Base-by-base conservation (phyloP, 768 basidiomycete species). In the Tylopilus sp. region DNA sequence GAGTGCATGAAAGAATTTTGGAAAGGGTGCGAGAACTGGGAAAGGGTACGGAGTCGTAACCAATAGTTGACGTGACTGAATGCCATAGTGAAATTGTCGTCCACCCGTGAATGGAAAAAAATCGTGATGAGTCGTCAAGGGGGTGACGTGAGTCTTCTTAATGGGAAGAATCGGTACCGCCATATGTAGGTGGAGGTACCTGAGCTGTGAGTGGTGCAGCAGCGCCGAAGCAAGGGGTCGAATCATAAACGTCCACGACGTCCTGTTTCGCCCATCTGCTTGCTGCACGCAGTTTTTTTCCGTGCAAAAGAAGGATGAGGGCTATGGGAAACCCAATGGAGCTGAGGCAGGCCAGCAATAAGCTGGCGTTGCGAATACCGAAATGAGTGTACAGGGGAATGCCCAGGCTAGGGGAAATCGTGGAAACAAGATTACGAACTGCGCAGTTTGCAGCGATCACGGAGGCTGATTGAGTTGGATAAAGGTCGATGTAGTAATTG, bases 401-500 rank as follows among this genome's bases (percentile, higher is more conserved):
- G 12, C 59, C 59, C 21, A 61, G n/a, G 30, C 60, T 62, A 8
- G 60, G 63, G 23, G 43, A 56, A 20, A 59, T 44, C 1, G 61
- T 57, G 41, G 54, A 55, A 20, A 53, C 41, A 1, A 45, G 6
- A 33, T 53, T 56, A 8, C 63, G 60, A 41, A 55, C 42, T 3
- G 56, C 57, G 26, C 55, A 57, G 26, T 65, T 63, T 15, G 61
- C 63, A 6, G 64, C 61, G 17, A 65, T 47, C 1, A 62, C 57
- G 18, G 63, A 63, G 4, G 63, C 61, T 4, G 64, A 62, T 31
- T 46, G 53, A 7, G 54, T 53, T 6, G 64, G 61, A 35, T 60
- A 65, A 39, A 65, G 63, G 41, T 65, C 63, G 31, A 31, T 31
- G 31, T 65, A 63, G 22, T 65, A 58, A 40, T 58, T 63, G 36